These are phyloP conservation scores for Scheffersomyces spartinae DNA, from an alignment of 805 yeast genomes.

Conservation along the genomic window DNA sequence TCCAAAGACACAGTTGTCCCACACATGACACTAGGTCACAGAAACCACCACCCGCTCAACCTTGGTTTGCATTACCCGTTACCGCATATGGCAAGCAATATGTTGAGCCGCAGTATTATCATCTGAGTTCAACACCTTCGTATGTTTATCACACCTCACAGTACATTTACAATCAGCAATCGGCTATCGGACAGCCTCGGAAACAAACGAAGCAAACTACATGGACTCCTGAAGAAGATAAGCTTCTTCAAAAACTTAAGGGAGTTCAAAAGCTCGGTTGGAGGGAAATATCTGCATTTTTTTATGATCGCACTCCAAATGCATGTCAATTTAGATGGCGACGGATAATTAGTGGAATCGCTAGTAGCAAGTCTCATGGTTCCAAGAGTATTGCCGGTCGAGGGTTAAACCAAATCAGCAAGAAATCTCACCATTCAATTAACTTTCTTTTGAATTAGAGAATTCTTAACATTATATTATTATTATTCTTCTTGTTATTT, in stretches of 20 bases:
- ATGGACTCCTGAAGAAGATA: constrained; percentile 75
- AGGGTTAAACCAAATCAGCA: no score
- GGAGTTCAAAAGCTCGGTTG: constrained; percentile 80
- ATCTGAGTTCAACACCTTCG: no score
- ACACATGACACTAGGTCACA: no score
- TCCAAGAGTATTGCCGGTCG: no score
- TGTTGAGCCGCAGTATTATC: no score
- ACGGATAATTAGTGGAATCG: constrained; percentile 35
- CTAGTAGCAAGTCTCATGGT: no score
- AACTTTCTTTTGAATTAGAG: constrained; percentile 15
- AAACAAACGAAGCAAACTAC: constrained; percentile 30
- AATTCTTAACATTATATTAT: constrained; percentile 1
- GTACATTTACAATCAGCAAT: constrained; percentile 1
- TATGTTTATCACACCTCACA: no score
- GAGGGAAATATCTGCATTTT: constrained; percentile 77
- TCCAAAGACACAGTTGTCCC: constrained; percentile 1
- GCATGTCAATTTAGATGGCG: constrained; percentile 91
- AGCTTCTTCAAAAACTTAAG: constrained; percentile 59
- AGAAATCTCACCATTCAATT: constrained; percentile 17
- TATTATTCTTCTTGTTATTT: background rate
- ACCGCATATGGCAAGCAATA: no score
- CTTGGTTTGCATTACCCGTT: no score
- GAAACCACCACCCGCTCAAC: constrained; percentile 1
- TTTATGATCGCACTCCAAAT: constrained; percentile 72
- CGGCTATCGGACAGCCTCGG: constrained; percentile 3